phyloP scores from a whole-genome alignment of 257 asterid genomes.

The Nemophila menziesii region DNA sequence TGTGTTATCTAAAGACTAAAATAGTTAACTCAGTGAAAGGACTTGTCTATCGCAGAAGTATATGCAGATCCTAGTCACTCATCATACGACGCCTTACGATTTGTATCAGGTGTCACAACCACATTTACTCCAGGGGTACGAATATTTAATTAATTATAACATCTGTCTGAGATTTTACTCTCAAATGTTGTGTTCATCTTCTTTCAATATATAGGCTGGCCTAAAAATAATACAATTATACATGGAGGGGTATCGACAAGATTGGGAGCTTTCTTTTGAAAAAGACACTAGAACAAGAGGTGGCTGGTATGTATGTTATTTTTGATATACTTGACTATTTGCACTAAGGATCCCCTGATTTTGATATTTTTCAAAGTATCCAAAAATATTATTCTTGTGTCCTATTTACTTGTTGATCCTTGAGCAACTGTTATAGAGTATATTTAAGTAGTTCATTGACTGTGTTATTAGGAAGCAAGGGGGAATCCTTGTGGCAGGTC shows the following conservation, averaged over 20 bases:
- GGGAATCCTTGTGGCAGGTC: slow-evolving; percentile 90
- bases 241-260: slow-evolving; percentile 85
- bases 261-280: slow-evolving; percentile 91
- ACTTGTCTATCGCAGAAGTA: slow-evolving; percentile 48
- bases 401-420: not conserved
- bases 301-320: slow-evolving; percentile 63
- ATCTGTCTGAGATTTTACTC: not conserved
- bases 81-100: slow-evolving; percentile 62
- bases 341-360: too few relatives aligned
- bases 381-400: too few relatives aligned
- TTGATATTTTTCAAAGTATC: too few relatives aligned
- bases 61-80: slow-evolving; percentile 86
- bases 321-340: not conserved
- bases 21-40: not conserved
- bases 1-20: too few relatives aligned
- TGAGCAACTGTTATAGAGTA: not conserved
- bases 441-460: not conserved
- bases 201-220: slow-evolving; percentile 43
- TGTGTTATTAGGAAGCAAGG: slow-evolving; percentile 76
- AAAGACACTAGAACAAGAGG: slow-evolving; percentile 91
- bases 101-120: slow-evolving; percentile 70
- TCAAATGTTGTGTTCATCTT: slow-evolving; percentile 7
- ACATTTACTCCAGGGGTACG: slow-evolving; percentile 89
- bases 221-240: slow-evolving; percentile 70
- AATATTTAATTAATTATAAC: not conserved